These are phyloP conservation scores for barley (Hordeum vulgare) DNA, from an alignment of 176 grass and related monocot species.

Conservation along the genomic window MorexV3_pseudomolecules_assembly NC_058521.1:484587908-484588407, in stretches of 20 bases:
- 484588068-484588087: not conserved
- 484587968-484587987: not conserved
- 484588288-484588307: slow-evolving; percentile 67
- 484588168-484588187: slow-evolving; percentile 43
- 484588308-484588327: slow-evolving; percentile 45
- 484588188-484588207: slow-evolving; percentile 68
- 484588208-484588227: slow-evolving; percentile 39
- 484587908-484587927: not conserved
- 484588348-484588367: slow-evolving; percentile 54
- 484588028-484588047: slow-evolving; percentile 26
- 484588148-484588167: too few species aligned
- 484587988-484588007: slow-evolving; percentile 5
- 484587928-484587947: not conserved
- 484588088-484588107: not conserved
- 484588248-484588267: slow-evolving; percentile 53
- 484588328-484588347: not conserved
- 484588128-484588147: not conserved
- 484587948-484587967: not conserved
- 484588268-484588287: slow-evolving; percentile 87
- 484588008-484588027: not conserved
- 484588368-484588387: slow-evolving; percentile 60
- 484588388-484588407: slow-evolving; percentile 34
- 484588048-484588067: not conserved
- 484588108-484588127: not conserved
- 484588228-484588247: slow-evolving; percentile 48